Base-by-base conservation (phyloP, 148 eudicot genomes). In the Silene latifolia region DNA sequence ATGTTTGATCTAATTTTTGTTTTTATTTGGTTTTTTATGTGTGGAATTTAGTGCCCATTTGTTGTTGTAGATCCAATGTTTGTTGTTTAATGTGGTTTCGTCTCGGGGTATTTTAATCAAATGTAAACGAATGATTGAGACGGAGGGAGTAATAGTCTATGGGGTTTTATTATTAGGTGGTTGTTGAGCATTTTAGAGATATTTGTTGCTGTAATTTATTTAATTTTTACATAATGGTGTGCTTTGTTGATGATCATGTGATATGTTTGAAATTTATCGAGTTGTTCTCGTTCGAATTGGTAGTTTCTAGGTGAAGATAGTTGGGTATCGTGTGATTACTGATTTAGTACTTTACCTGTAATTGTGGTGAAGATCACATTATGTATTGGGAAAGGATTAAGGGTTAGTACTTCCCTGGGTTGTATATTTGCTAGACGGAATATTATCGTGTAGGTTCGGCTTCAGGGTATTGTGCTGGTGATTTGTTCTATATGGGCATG, bases 21-120 rank as follows among this genome's bases (percentile, higher is more conserved):
- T 42, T 20, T 72, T 59, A 18, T 29, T 27, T 72, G 67, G 21
- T 39, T 79, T 8, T 32, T 77, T 19, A 5, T 13, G 69, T 21
- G 5, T 74, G 72, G 58, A 35, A 57, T 44, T 11, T 27, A 12
- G 44, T 25, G 27, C 64, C 35, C 24, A 48, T 75, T 56, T 64
- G 10, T 74, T 76, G 19, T 74, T 18, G 3, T 71, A 75, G 80
- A 76, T 80, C 73, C 58, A 72, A 75, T 81, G 64, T 76, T 71
- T 80, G 65, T 80, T 71, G 47, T 20, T 80, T 19, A 13, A 10
- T 69, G 57, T 35, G 8, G 35, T 58, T 11, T 57, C 69, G 21
- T 68, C 21, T 74, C 71, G 57, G 63, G 72, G 61, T 80, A 69
- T 79, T 15, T 4, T 47, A 1, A 29, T 68, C 44, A 7, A 39